phyloP scores from a whole-genome alignment of 2,329 filamentous ascomycete species.

The Penicillium sp. region DNA sequence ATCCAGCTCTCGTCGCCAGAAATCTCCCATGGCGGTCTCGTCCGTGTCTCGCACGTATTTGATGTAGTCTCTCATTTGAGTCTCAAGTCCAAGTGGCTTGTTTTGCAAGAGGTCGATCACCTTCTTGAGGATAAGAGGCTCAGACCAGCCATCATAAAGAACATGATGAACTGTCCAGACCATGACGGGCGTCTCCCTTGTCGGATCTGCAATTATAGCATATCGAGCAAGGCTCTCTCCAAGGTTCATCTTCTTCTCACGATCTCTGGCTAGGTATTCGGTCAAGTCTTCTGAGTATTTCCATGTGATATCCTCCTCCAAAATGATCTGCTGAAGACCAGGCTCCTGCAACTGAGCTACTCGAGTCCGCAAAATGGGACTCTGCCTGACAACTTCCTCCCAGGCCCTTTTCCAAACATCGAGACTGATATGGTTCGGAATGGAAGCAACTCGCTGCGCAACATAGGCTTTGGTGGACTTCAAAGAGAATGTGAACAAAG shows the following conservation, averaged over 20 bases:
- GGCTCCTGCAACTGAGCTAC: conserved; percentile 42
- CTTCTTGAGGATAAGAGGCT: conserved; percentile 42
- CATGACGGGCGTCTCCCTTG: conserved; percentile 41
- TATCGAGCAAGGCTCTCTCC: conserved; percentile 42
- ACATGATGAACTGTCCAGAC: conserved; percentile 58
- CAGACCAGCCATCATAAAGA: conserved; percentile 56
- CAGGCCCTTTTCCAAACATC: conserved; percentile 49
- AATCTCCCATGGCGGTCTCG: conserved; percentile 46
- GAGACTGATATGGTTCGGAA: conserved; percentile 41
- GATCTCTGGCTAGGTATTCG: conserved; percentile 32
- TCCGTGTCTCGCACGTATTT: conserved; percentile 52
- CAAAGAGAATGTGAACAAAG: conserved; percentile 50
- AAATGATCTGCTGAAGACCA: conserved; percentile 42
- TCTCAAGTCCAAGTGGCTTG: conserved; percentile 18
- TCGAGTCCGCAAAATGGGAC: conserved; percentile 53
- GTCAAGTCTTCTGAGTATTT: conserved; percentile 28
- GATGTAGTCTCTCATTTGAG: conserved; percentile 54
- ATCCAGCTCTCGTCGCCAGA: conserved; percentile 53
- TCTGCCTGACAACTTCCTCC: conserved; percentile 45
- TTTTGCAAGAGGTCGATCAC: conserved; percentile 33
- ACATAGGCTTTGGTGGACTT: conserved; percentile 51
- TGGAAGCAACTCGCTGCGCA: conserved; percentile 46
- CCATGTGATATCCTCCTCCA: conserved; percentile 39
- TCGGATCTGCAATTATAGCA: conserved; percentile 33
- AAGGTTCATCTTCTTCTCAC: conserved; percentile 36